Conservation (phyloP, 192 early-diverging fungal species). For the Cetraspora pellucida region DNA sequence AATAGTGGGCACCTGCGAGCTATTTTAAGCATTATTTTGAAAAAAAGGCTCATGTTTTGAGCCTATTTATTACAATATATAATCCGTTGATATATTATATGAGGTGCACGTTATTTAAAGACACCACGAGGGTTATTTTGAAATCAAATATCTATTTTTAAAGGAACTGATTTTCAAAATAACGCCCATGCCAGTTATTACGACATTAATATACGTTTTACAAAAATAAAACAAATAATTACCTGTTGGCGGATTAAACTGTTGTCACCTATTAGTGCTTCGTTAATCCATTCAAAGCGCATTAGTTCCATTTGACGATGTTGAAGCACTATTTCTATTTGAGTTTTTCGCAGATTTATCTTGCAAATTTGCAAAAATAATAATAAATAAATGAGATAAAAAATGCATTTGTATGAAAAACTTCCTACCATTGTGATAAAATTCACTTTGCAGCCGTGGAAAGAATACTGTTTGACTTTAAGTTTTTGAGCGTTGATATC, state of each 20-base stretch:
- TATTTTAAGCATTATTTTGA: no score
- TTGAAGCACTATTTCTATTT: conserved; percentile 21
- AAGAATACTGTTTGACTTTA: background rate
- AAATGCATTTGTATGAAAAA: background rate
- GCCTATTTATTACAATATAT: no score
- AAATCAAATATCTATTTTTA: no score
- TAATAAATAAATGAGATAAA: background rate
- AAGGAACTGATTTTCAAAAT: no score
- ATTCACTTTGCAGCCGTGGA: conserved; percentile 1
- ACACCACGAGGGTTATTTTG: no score
- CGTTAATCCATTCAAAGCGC: conserved; percentile 30
- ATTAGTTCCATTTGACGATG: conserved; percentile 23
- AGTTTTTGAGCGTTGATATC: background rate
- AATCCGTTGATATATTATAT: no score
- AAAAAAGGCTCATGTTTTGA: no score
- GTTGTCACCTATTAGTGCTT: background rate
- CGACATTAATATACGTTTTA: no score
- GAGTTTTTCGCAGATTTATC: conserved; percentile 11
- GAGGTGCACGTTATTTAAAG: no score
- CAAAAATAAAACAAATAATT: background rate
- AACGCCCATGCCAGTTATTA: no score
- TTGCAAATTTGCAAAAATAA: background rate
- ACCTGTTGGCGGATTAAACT: conserved; percentile 17
- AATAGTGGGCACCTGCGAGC: no score
- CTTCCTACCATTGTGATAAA: background rate